These are phyloP conservation scores for Kodamaea jinghongensis DNA, from an alignment of 805 yeast species.

Conservation along the genomic window DNA sequence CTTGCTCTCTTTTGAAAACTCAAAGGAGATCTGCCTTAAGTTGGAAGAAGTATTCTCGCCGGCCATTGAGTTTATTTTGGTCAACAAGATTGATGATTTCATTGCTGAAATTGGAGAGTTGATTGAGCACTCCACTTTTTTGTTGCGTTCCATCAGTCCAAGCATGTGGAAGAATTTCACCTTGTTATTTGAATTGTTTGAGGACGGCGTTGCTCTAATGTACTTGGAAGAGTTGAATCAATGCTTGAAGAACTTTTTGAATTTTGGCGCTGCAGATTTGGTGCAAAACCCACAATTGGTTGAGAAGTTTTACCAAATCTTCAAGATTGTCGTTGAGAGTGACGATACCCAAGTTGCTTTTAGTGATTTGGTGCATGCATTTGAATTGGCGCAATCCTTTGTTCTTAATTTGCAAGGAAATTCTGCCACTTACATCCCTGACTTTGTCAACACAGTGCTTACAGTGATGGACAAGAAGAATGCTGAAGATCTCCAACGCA, in stretches of 20 bases:
- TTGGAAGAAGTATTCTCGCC: constrained; percentile 71
- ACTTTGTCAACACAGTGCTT: constrained; percentile 44
- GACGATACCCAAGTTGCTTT: constrained; percentile 47
- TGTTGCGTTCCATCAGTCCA: constrained; percentile 47
- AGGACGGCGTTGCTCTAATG: constrained; percentile 53
- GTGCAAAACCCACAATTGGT: constrained; percentile 42
- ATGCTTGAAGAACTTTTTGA: constrained; percentile 69
- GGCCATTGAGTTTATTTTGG: constrained; percentile 63
- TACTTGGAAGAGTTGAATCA: constrained; percentile 76
- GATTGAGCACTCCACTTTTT: constrained; percentile 46
- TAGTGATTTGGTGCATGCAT: constrained; percentile 56
- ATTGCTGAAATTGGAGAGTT: constrained; percentile 75
- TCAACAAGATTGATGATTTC: constrained; percentile 66
- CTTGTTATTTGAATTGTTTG: constrained; percentile 33
- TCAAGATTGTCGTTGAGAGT: constrained; percentile 42
- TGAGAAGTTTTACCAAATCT: constrained; percentile 49
- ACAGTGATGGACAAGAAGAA: constrained; percentile 28
- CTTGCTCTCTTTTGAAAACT: constrained; percentile 76
- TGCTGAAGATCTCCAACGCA: constrained; percentile 22
- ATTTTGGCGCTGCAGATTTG: constrained; percentile 46
- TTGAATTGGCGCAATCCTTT: constrained; percentile 64
- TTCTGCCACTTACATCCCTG: constrained; percentile 45
- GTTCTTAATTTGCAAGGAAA: constrained; percentile 54
- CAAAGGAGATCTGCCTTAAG: constrained; percentile 59
- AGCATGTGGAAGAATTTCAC: constrained; percentile 73